Conservation (phyloP, 495 filamentous ascomycete species). For the Neurospora terricola region DNA sequence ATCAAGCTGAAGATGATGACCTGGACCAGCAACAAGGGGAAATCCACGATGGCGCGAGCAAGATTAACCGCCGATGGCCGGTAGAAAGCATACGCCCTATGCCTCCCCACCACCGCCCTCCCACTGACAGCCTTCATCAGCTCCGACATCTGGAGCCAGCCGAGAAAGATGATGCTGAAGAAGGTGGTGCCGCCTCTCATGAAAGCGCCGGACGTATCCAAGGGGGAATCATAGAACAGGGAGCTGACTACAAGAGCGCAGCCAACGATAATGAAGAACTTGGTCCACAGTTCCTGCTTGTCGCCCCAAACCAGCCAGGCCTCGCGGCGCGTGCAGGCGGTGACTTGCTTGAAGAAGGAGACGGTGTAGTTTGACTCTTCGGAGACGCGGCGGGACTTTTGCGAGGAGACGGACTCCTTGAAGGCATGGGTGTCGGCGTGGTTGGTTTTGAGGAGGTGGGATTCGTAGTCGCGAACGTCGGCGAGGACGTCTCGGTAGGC, state of each 20-base stretch:
- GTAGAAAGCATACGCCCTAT: constrained; percentile 79
- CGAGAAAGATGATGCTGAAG: constrained; percentile 72
- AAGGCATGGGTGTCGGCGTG: constrained; percentile 37
- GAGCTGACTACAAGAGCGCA: constrained; percentile 69
- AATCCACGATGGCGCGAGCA: constrained; percentile 65
- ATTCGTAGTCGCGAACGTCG: constrained; percentile 41
- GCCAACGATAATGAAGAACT: constrained; percentile 46
- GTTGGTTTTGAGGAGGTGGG: constrained; percentile 19
- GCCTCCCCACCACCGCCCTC: constrained; percentile 69
- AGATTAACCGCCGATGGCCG: constrained; percentile 70
- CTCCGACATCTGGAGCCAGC: constrained; percentile 67
- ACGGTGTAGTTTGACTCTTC: constrained; percentile 46
- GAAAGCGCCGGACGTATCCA: constrained; percentile 45
- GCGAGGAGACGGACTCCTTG: constrained; percentile 36
- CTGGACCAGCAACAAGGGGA: constrained; percentile 61
- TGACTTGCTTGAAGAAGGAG: constrained; percentile 47
- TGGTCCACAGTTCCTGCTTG: constrained; percentile 50
- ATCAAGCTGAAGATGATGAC: constrained; percentile 63
- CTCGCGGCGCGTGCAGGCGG: constrained; percentile 42
- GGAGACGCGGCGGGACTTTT: constrained; percentile 25
- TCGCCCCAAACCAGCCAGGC: constrained; percentile 53
- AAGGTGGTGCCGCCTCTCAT: constrained; percentile 50
- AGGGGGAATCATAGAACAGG: constrained; percentile 61
- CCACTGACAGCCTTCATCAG: constrained; percentile 60
- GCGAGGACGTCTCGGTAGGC: constrained; percentile 38